A percentile compares a stretch with the other conserved stretches of the same genome.
phyloP scores from a whole-genome alignment of 2,329 filamentous ascomycete species.

The Aspergillus sp. region DNA sequence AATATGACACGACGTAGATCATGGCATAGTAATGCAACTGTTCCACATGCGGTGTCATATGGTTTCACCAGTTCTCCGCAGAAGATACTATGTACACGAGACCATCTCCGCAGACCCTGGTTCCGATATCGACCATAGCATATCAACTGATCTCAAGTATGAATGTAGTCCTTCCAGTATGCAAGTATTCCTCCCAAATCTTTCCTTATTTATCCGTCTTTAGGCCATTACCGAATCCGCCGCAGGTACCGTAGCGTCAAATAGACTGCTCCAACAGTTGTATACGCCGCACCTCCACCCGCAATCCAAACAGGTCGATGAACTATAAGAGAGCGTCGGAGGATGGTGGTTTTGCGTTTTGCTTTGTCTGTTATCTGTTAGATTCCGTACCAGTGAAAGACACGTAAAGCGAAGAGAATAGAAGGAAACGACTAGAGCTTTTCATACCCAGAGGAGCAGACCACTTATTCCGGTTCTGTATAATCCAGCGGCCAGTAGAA shows the following conservation, averaged over 20 bases:
- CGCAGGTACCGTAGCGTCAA: conserved; percentile 26
- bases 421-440: no score
- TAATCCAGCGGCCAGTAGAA: no score
- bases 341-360: background rate
- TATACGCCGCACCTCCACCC: conserved; percentile 25
- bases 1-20: no score
- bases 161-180: no score
- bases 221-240: conserved; percentile 11
- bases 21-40: background rate
- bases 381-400: background rate
- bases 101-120: background rate
- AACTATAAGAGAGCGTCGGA: conserved; percentile 1
- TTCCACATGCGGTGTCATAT: background rate
- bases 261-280: conserved; percentile 24
- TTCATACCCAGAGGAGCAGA: no score
- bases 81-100: background rate
- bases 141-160: background rate
- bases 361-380: background rate
- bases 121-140: background rate
- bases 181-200: background rate
- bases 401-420: no score
- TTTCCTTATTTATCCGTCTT: background rate
- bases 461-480: no score
- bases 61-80: background rate
- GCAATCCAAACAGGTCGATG: conserved; percentile 29